phyloP scores from a whole-genome alignment of 306 rosid species.

The Lathyrus oleraceus region DNA sequence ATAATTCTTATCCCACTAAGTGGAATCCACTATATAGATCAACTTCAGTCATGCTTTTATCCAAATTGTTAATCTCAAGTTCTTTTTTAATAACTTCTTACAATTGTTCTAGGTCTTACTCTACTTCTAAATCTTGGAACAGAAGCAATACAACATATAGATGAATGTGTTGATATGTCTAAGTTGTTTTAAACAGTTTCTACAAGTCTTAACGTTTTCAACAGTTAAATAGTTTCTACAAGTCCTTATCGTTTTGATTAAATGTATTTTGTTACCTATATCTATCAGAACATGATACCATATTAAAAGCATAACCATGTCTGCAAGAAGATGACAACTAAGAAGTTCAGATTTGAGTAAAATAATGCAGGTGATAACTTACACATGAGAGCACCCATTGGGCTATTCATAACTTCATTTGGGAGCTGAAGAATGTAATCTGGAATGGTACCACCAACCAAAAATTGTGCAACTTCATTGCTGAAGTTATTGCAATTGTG shows the following conservation, averaged over 20 bases:
- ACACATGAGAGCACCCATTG: slow-evolving; percentile 84
- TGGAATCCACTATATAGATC: too few relatives aligned
- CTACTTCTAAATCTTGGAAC: neutral
- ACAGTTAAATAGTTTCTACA: neutral
- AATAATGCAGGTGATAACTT: slow-evolving; percentile 36
- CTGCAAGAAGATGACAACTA: neutral
- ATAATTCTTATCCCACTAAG: neutral
- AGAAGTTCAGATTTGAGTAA: neutral
- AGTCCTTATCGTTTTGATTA: neutral
- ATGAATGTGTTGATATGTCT: neutral
- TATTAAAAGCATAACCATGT: neutral
- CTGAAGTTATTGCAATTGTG: slow-evolving; percentile 97
- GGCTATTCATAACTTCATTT: slow-evolving; percentile 81
- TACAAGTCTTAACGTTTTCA: neutral
- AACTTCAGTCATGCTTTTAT: too few relatives aligned
- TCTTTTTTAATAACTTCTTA: too few relatives aligned
- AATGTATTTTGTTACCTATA: neutral
- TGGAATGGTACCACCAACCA: slow-evolving; percentile 81
- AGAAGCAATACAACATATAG: neutral
- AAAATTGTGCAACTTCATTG: slow-evolving; percentile 89
- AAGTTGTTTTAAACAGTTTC: neutral
- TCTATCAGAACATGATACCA: neutral
- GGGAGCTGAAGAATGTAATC: slow-evolving; percentile 85
- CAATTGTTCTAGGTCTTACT: too few relatives aligned
- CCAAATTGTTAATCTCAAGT: too few relatives aligned